These are phyloP conservation scores for Macrophomina pseudophaseolina DNA, from an alignment of 2,329 filamentous ascomycete species.

Conservation along the genomic window DNA sequence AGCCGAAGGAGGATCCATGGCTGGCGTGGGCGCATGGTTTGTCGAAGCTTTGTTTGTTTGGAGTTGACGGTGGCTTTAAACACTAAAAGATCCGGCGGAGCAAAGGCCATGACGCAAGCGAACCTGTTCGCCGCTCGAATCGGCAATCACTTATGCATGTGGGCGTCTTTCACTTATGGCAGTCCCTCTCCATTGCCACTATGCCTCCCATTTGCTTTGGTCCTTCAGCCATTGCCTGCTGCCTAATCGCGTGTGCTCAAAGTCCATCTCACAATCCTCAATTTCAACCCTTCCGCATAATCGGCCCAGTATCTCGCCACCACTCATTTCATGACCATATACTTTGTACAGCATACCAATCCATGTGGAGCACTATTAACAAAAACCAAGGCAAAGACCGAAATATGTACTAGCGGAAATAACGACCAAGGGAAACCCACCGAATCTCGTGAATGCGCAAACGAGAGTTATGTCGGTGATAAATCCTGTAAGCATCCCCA, in stretches of 20 bases:
- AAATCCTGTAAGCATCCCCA: background rate
- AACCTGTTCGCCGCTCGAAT: conserved; percentile 5
- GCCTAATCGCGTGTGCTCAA: no score
- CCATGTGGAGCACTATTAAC: background rate
- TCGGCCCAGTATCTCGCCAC: no score
- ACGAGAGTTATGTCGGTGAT: background rate
- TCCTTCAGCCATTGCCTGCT: background rate
- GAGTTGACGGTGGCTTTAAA: background rate
- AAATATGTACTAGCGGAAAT: conserved; percentile 8
- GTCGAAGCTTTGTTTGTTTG: background rate
- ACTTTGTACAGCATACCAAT: background rate
- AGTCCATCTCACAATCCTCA: background rate
- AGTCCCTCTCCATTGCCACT: no score
- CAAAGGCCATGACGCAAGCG: conserved; percentile 24
- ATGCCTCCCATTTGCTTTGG: background rate
- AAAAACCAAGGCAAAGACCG: background rate
- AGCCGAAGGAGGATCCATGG: conserved; percentile 23
- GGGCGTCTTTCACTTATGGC: background rate
- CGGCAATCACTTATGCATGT: conserved; percentile 5
- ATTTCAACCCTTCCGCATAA: no score
- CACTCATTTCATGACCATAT: background rate
- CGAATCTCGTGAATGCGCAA: background rate
- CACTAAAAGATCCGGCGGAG: conserved; percentile 4
- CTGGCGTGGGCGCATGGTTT: background rate
- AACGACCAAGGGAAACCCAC: background rate